A percentile compares a stretch with the other conserved stretches of the same genome.
phyloP scores from a whole-genome alignment of 306 rosid genomes.

The Crataegus laevigata region DNA sequence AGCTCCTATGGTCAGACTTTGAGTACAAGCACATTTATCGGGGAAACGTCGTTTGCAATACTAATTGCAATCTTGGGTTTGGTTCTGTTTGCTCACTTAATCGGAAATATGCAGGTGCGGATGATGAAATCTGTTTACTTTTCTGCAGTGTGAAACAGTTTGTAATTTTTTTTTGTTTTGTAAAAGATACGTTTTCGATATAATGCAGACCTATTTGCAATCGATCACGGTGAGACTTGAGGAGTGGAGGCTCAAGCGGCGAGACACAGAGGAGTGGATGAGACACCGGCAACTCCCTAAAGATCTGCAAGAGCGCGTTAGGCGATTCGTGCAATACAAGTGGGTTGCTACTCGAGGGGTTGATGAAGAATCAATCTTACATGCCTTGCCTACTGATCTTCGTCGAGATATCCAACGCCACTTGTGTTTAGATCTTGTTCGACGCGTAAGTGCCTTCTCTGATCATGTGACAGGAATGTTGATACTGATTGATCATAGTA shows the following conservation, averaged over 20 bases:
- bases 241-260: slow-evolving; percentile 86
- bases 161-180: too few relatives aligned
- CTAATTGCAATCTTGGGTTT: slow-evolving; percentile 71
- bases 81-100: slow-evolving; percentile 84
- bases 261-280: slow-evolving; percentile 98
- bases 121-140: background rate
- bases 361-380: slow-evolving; percentile 72
- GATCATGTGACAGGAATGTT: background rate
- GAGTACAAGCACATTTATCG: slow-evolving; percentile 52
- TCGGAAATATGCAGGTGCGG: slow-evolving; percentile 94
- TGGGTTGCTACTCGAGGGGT: slow-evolving; percentile 95
- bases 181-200: background rate
- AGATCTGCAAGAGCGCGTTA: slow-evolving; percentile 56
- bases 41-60: slow-evolving; percentile 83
- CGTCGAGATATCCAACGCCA: slow-evolving; percentile 88
- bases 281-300: slow-evolving; percentile 78
- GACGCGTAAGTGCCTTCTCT: slow-evolving; percentile 50
- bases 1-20: slow-evolving; percentile 80
- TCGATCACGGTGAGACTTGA: slow-evolving; percentile 82
- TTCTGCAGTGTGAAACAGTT: background rate
- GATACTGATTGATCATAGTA: background rate
- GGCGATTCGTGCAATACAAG: slow-evolving; percentile 74
- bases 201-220: slow-evolving; percentile 83
- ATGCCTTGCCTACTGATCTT: slow-evolving; percentile 61
- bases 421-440: slow-evolving; percentile 82